These are phyloP conservation scores for Candida oleophila DNA, from an alignment of 805 yeast genomes.

Conservation along the genomic window DNA sequence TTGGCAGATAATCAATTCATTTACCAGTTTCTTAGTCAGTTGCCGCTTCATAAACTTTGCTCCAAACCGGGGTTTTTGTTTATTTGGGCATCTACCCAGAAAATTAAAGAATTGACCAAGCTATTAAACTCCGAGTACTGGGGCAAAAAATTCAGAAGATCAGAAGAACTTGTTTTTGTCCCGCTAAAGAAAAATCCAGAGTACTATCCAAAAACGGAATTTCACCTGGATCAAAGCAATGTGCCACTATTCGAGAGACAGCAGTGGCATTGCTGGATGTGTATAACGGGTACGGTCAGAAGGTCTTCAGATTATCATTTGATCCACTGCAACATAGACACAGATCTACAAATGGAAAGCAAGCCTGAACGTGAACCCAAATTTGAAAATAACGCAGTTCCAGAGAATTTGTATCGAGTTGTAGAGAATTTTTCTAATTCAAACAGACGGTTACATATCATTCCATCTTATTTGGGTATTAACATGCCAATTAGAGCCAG, in stretches of 20 bases:
- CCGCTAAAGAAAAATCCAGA: slow-evolving; percentile 67
- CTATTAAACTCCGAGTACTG: slow-evolving; percentile 50
- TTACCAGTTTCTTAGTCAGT: slow-evolving; percentile 55
- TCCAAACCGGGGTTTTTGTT: slow-evolving; percentile 85
- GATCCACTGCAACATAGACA: slow-evolving; percentile 89
- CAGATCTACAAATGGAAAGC: slow-evolving; percentile 74
- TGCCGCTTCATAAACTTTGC: slow-evolving; percentile 73
- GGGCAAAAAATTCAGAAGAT: slow-evolving; percentile 72
- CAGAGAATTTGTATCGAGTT: slow-evolving; percentile 72
- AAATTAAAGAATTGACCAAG: slow-evolving; percentile 61
- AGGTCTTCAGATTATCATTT: slow-evolving; percentile 80
- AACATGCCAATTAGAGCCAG: slow-evolving; percentile 64
- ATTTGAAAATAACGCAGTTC: slow-evolving; percentile 36
- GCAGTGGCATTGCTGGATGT: slow-evolving; percentile 99
- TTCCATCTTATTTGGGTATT: slow-evolving; percentile 70
- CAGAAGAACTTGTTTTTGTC: slow-evolving; percentile 84
- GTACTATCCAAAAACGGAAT: slow-evolving; percentile 58
- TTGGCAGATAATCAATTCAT: slow-evolving; percentile 72
- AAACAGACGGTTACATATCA: slow-evolving; percentile 77
- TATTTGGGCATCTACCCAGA: slow-evolving; percentile 82
- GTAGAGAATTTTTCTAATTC: slow-evolving; percentile 89
- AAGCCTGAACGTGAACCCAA: slow-evolving; percentile 3
- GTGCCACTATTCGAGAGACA: slow-evolving; percentile 56
- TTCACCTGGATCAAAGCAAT: slow-evolving; percentile 11
- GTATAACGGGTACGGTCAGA: slow-evolving; percentile 91